Evolutionary conservation across 495 filamentous ascomycete genomes (phyloP), one percentile per base, ranked within the genome.

Genomic region (Tuber aestivum): DNA sequence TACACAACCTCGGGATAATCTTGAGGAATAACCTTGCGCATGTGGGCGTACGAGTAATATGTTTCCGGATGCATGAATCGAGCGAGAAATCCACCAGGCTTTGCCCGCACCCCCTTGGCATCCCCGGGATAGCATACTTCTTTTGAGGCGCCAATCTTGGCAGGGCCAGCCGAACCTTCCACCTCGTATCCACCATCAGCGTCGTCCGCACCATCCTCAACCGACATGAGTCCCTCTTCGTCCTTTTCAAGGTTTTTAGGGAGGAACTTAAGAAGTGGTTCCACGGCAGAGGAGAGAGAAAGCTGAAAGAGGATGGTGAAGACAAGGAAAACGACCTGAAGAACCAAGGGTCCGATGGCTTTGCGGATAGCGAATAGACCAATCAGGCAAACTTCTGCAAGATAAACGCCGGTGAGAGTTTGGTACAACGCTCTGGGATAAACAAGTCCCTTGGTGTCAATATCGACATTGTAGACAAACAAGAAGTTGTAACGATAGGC

Each of bases 401-500:
- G 85, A 84, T 99, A 99, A 74, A 95, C 87, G 78, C 95, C 95
- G 1, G 92, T 90, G 65, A 94, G 91, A 76, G 96, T 89, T 78
- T 99, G 95, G 83, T 97, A 94, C 77, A 99, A 85, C n/a, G 92
- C 95, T 48, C 90, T 90, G 7, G 92, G 90, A 83, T 97, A 99
- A 77, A 92, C 89, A 48, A 92, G 89, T 74, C 95, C 95, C 79
- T 96, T 93, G 40, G 95, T 97, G 85, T 99, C 95, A 82, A 97
- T 91, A 72, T 87, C 77, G 41, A 91, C 88, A 81, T 96, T 92
- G 72, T 91, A 93, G 71, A 97, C 93, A 84, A 96, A 99, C 70
- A 99, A 88, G 80, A 98, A 83, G 83, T 99, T 97, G 87, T 99
- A 98, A 8, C 94, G 90, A 89, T 93, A 97, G 73, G 95, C 94